phyloP scores from a whole-genome alignment of 2,329 filamentous ascomycete species.

The Trichoderma sp. region DNA sequence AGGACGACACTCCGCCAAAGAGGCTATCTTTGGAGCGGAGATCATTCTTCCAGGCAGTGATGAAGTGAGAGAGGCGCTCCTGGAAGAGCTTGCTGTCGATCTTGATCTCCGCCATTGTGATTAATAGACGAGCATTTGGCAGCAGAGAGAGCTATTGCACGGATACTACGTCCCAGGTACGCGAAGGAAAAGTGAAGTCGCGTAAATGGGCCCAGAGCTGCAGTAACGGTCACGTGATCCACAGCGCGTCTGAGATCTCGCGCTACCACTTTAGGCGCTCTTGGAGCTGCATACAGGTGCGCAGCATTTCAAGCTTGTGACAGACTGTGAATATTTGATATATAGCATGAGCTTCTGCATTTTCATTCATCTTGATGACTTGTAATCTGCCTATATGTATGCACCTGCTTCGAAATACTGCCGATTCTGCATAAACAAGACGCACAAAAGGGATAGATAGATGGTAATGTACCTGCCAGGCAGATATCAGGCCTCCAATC shows the following conservation, averaged over 20 bases:
- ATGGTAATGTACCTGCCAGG: background rate
- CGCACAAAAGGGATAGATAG: background rate
- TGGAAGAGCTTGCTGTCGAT: constrained; percentile 95
- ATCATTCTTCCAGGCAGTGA: constrained; percentile 94
- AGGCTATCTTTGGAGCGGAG: constrained; percentile 83
- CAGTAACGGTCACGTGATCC: constrained; percentile 16
- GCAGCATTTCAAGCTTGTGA: background rate
- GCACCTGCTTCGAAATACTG: background rate
- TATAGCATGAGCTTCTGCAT: background rate
- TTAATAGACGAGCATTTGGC: constrained; percentile 39
- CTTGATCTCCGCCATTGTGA: constrained; percentile 78
- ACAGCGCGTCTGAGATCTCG: background rate
- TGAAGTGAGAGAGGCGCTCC: constrained; percentile 84
- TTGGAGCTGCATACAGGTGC: background rate
- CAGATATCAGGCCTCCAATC: background rate
- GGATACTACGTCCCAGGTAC: constrained; percentile 32
- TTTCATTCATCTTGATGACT: background rate
- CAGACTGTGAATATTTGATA: background rate
- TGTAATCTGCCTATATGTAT: background rate
- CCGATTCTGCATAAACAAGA: background rate
- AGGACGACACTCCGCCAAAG: constrained; percentile 84
- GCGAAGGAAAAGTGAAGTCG: constrained; percentile 47
- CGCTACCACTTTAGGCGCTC: background rate
- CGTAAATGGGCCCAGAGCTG: constrained; percentile 45
- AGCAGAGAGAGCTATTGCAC: constrained; percentile 36